Conservation (phyloP, 2,329 filamentous ascomycete species). For the Colletotrichum orbiculare region DNA sequence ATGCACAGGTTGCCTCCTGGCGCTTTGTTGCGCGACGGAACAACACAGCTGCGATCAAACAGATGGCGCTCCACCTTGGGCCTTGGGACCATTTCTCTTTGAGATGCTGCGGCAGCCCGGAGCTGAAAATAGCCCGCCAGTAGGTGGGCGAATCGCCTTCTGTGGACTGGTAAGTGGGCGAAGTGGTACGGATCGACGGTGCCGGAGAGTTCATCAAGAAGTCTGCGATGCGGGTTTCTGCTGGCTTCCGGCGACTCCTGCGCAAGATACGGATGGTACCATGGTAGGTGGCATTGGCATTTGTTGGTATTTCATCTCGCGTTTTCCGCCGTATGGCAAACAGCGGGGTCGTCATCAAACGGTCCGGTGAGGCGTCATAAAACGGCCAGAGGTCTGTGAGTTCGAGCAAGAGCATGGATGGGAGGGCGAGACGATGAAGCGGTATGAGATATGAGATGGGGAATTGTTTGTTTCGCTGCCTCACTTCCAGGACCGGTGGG, state of each 20-base stretch:
- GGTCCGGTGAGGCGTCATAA: slow-evolving; percentile 1
- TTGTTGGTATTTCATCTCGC: slow-evolving; percentile 16
- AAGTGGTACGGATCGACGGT: background rate
- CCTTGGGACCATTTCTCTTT: background rate
- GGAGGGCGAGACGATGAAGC: background rate
- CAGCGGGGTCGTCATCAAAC: slow-evolving; percentile 23
- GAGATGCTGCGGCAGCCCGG: slow-evolving; percentile 22
- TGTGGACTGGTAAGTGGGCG: background rate
- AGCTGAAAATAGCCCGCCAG: slow-evolving; percentile 10
- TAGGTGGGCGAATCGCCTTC: slow-evolving; percentile 12
- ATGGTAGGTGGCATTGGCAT: background rate
- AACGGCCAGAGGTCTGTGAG: slow-evolving; percentile 15
- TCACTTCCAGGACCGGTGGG: background rate
- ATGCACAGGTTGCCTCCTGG: no score
- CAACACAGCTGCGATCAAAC: no score
- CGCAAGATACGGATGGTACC: background rate
- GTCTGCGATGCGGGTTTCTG: slow-evolving; percentile 15
- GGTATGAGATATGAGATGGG: background rate
- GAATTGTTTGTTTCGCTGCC: slow-evolving; percentile 4
- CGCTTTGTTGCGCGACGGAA: no score
- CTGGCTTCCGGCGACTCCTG: slow-evolving; percentile 2
- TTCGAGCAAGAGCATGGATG: slow-evolving; percentile 4
- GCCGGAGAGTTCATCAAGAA: background rate
- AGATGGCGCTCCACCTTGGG: no score
- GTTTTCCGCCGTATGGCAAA: background rate